Evolutionary conservation across 306 rosid species (phyloP).

Genomic region (Prunus campanulata): DNA sequence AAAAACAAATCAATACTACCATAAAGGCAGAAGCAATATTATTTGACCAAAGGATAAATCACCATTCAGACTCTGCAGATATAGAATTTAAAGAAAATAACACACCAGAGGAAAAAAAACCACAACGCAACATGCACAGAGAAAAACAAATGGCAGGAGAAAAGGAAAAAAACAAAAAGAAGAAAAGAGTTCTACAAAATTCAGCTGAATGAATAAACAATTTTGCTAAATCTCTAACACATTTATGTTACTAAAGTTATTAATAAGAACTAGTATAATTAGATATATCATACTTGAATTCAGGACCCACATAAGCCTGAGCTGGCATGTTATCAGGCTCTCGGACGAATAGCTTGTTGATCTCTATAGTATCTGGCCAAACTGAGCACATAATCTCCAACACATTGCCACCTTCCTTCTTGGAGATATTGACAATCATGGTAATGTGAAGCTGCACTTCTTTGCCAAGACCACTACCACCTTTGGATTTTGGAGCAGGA

Average conservation of each 20-base stretch:
- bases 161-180: neutral
- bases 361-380: conserved; percentile 75
- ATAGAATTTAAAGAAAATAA: neutral
- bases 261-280: neutral
- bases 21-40: neutral
- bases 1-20: conserved; percentile 6
- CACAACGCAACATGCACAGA: neutral
- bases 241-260: neutral
- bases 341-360: conserved; percentile 42
- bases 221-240: neutral
- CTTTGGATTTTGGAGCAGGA: conserved; percentile 41
- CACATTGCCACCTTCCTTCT: conserved; percentile 40
- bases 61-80: neutral
- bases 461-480: conserved; percentile 28
- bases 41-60: neutral
- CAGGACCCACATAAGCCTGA: conserved; percentile 74
- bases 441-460: conserved; percentile 68
- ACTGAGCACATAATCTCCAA: conserved; percentile 80
- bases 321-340: conserved; percentile 29
- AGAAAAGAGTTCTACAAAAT: neutral
- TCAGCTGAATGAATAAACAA: neutral
- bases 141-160: neutral
- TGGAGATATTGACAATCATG: conserved; percentile 58
- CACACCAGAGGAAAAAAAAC: neutral
- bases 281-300: conserved; percentile 52